A percentile compares a stretch with the other conserved stretches of the same genome.
Evolutionary conservation across 768 basidiomycete species (phyloP).

Genomic region (Lactarius quietus): DNA sequence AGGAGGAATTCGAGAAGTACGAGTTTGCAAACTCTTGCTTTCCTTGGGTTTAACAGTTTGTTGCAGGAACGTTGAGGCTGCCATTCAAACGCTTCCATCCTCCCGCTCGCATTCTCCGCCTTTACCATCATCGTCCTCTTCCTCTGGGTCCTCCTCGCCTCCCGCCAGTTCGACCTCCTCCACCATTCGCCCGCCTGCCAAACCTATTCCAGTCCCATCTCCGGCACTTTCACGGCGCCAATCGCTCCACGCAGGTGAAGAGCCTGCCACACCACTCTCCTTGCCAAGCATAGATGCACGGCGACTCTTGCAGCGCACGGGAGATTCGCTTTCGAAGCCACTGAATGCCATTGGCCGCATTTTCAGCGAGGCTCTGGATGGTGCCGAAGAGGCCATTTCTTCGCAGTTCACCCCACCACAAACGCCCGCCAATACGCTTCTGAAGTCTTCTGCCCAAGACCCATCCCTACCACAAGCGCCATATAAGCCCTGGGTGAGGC

Average conservation of each 20-base stretch:
- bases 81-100: constrained; percentile 48
- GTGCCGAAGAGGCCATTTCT: constrained; percentile 45
- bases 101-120: constrained; percentile 35
- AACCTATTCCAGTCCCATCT: constrained; percentile 24
- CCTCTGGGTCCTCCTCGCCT: constrained; percentile 29
- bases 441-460: not conserved
- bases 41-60: not conserved
- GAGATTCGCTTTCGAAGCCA: constrained; percentile 87
- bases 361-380: constrained; percentile 78
- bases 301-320: constrained; percentile 82
- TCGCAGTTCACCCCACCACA: constrained; percentile 31
- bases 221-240: constrained; percentile 9
- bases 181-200: constrained; percentile 20
- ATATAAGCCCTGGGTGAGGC: constrained; percentile 69
- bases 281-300: constrained; percentile 70
- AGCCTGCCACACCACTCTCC: constrained; percentile 78
- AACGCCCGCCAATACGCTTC: constrained; percentile 6
- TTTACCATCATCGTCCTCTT: constrained; percentile 31
- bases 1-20: constrained; percentile 87
- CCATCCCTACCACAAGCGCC: constrained; percentile 49
- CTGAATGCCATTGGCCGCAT: constrained; percentile 87
- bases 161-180: constrained; percentile 30
- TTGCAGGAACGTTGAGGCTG: constrained; percentile 54
- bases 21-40: constrained; percentile 16
- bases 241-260: constrained; percentile 71